Conservation (phyloP, 2,329 filamentous ascomycete genomes). For the Penicillium sp. region DNA sequence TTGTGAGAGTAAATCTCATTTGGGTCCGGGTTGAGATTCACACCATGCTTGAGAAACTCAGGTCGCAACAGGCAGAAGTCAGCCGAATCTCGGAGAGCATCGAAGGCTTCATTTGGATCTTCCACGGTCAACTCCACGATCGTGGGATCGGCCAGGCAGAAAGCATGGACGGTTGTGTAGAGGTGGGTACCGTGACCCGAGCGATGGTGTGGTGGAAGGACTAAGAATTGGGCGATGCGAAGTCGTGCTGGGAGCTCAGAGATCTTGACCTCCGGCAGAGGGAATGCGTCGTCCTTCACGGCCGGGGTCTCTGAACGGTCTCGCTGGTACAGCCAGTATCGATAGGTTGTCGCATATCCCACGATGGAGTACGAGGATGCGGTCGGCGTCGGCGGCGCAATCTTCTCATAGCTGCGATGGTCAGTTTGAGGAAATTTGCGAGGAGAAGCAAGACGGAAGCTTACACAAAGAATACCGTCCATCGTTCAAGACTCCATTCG, state of each 20-base stretch:
- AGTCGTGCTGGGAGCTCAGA: constrained; percentile 73
- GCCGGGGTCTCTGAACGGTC: constrained; percentile 44
- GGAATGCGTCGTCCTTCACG: constrained; percentile 48
- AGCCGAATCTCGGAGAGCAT: constrained; percentile 66
- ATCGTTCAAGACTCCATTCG: constrained; percentile 75
- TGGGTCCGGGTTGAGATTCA: constrained; percentile 54
- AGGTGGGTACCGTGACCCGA: constrained; percentile 78
- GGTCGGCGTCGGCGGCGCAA: constrained; percentile 46
- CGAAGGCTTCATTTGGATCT: constrained; percentile 78
- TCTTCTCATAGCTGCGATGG: constrained; percentile 59
- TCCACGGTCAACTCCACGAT: constrained; percentile 89
- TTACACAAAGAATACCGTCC: constrained; percentile 90
- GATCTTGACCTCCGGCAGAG: constrained; percentile 52
- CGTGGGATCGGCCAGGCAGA: constrained; percentile 68
- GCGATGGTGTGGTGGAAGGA: constrained; percentile 84
- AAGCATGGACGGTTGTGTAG: constrained; percentile 77
- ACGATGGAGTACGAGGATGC: constrained; percentile 75
- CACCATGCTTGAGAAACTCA: constrained; percentile 52
- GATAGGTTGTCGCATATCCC: constrained; percentile 89
- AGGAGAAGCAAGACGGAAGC: constrained; percentile 6
- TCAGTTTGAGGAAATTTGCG: constrained; percentile 18
- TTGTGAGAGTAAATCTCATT: constrained; percentile 39
- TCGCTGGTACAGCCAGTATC: constrained; percentile 68
- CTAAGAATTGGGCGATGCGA: constrained; percentile 89
- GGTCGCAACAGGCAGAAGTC: constrained; percentile 62